Evolutionary conservation across 805 yeast species (phyloP), one percentile per base, ranked within the genome.

Genomic region (Jamesozyma hellenica): DNA sequence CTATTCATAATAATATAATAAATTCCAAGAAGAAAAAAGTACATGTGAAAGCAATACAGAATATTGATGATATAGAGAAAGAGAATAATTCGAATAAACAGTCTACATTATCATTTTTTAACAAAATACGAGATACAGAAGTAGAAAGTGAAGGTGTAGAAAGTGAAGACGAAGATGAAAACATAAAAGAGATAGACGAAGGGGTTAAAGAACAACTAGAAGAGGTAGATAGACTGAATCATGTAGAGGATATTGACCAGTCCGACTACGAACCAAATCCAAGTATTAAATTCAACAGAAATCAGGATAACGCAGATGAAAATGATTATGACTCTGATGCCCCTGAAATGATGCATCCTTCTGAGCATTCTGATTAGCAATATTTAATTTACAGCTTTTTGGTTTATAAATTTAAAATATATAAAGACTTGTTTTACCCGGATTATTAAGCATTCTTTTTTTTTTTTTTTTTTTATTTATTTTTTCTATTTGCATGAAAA

Each of bases 171-270:
- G 38, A 37, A 3, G 36, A 14, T n/a, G 34, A 25, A 7, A 21
- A 18, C n/a, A 23, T 23, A 3, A 10, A 32, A 11, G 39, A 32
- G 4, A 34, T 23, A 4, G 38, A 18, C 16, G 35, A 33, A 28
- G 33, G 38, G n/a, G 28, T 47, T 5, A 43, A 45, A 31, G 35
- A 41, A 30, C 50, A 51, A 32, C 28, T 50, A 21, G 23, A 45
- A 33, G 50, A 50, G 29, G 45, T 52, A 12, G 54, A 49, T 23
- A 34, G 44, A 32, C 17, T 50, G 40, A 44, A 50, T 27, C 45
- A 44, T 23, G 51, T 47, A 2, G 42, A 39, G 21, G 55, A 51
- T 30, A 27, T 49, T 14, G 57, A 47, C 28, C 42, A 39, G 26
- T 34, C 28, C 15, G 34, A 35, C 11, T 28, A 18, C 35, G 39